These are phyloP conservation scores for Lyophyllum semitale DNA, from an alignment of 768 basidiomycete genomes.

Conservation along the genomic window DNA sequence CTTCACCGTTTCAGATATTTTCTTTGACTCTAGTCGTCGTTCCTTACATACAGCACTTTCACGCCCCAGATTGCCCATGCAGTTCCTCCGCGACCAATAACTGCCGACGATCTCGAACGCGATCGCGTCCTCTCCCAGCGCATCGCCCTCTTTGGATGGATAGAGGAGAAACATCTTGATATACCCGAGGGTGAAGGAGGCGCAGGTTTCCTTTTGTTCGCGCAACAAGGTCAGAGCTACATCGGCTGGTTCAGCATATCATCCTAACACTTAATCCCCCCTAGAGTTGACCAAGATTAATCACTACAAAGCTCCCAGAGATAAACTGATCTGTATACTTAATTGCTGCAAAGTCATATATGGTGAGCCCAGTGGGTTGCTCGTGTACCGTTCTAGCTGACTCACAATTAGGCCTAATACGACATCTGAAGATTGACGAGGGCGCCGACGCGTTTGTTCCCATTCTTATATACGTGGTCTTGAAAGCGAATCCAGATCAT, in stretches of 20 bases:
- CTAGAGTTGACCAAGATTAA: slow-evolving; percentile 94
- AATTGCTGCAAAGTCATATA: slow-evolving; percentile 99
- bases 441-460: slow-evolving; percentile 96
- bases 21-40: slow-evolving; percentile 9
- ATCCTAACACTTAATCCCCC: background rate
- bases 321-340: slow-evolving; percentile 96
- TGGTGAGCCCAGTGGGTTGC: slow-evolving; percentile 53
- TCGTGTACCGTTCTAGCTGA: slow-evolving; percentile 1
- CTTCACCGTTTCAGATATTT: background rate
- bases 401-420: slow-evolving; percentile 69
- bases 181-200: slow-evolving; percentile 75
- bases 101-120: slow-evolving; percentile 94
- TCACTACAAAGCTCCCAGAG: slow-evolving; percentile 97
- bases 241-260: background rate
- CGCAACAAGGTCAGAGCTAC: slow-evolving; percentile 69
- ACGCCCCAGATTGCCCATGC: slow-evolving; percentile 78
- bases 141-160: slow-evolving; percentile 89
- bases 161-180: slow-evolving; percentile 88
- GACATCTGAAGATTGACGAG: slow-evolving; percentile 82
- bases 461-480: slow-evolving; percentile 89
- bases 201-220: slow-evolving; percentile 85
- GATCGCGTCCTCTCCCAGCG: slow-evolving; percentile 90
- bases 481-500: slow-evolving; percentile 93
- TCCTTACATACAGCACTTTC: slow-evolving; percentile 67
- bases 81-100: slow-evolving; percentile 73